A percentile compares a stretch with the other conserved stretches of the same genome.
These are phyloP conservation scores for Apiospora kogelbergensis DNA, from an alignment of 2,329 filamentous ascomycete genomes.

Conservation along the genomic window DNA sequence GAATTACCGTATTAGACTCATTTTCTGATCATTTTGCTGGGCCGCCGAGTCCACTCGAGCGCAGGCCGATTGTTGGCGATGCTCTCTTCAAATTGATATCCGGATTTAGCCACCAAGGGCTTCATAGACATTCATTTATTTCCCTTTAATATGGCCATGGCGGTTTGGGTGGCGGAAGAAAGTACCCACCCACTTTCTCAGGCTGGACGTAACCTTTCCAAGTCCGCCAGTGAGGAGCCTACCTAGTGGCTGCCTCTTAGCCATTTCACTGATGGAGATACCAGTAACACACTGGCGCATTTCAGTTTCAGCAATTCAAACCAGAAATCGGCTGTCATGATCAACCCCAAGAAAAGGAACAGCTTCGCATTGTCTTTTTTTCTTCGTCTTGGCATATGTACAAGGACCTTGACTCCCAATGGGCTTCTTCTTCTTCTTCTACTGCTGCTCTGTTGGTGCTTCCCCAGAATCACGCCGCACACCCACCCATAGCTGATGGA, in stretches of 20 bases:
- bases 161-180: too few species aligned
- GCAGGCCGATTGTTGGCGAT: too few species aligned
- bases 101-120: too few species aligned
- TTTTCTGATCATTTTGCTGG: background rate
- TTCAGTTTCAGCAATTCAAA: background rate
- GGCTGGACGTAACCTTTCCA: too few species aligned
- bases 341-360: background rate
- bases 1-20: background rate
- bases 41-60: too few species aligned
- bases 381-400: background rate
- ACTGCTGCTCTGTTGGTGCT: background rate
- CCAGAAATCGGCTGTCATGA: background rate
- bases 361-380: background rate
- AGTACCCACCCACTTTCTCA: too few species aligned
- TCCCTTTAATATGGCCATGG: too few species aligned
- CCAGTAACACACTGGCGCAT: background rate
- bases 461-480: background rate
- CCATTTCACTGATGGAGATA: background rate
- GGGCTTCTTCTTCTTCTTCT: background rate
- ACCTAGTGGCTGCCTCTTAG: too few species aligned
- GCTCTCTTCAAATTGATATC: too few species aligned
- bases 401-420: background rate
- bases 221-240: too few species aligned
- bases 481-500: background rate
- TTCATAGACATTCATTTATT: too few species aligned